Percentiles rank a stretch among this genome's conserved stretches.
phyloP scores from a whole-genome alignment of 1,284 basidiomycete species.

The Phaffia rhodozyma region DNA sequence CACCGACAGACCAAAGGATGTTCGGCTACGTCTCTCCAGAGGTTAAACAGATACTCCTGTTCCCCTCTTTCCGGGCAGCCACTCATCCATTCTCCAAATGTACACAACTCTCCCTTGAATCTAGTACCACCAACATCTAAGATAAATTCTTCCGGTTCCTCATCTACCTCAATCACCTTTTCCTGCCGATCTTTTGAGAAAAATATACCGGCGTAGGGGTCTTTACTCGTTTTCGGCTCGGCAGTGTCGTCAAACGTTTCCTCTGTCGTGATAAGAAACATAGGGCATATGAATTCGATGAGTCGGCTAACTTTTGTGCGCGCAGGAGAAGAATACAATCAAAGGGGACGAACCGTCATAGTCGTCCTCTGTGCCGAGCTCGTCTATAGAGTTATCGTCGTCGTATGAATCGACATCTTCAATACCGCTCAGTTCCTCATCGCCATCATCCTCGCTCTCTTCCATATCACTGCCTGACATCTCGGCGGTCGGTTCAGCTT shows the following conservation, averaged over 20 bases:
- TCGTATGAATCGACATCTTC: constrained; percentile 33
- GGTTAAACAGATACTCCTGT: constrained; percentile 66
- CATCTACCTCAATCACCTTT: constrained; percentile 67
- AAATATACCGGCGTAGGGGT: constrained; percentile 81
- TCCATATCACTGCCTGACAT: constrained; percentile 33
- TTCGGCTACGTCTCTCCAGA: constrained; percentile 60
- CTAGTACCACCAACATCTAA: constrained; percentile 12
- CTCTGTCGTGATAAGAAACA: neutral
- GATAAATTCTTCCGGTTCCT: constrained; percentile 49
- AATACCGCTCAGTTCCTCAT: constrained; percentile 20
- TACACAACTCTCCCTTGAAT: constrained; percentile 45
- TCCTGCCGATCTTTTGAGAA: constrained; percentile 80
- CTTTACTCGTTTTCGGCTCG: constrained; percentile 36
- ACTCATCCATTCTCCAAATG: constrained; percentile 89
- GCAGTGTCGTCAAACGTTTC: constrained; percentile 47
- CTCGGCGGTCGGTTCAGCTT: no score
- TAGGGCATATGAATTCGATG: neutral
- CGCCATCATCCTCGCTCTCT: constrained; percentile 29
- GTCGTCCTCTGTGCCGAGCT: constrained; percentile 14
- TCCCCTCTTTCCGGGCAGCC: constrained; percentile 85
- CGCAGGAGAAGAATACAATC: neutral
- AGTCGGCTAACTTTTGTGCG: neutral
- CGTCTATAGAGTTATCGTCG: constrained; percentile 23
- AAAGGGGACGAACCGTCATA: constrained; percentile 57
- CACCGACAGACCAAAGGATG: constrained; percentile 47